phyloP scores from a whole-genome alignment of 2,329 filamentous ascomycete species.

The Chaetomium sp. region DNA sequence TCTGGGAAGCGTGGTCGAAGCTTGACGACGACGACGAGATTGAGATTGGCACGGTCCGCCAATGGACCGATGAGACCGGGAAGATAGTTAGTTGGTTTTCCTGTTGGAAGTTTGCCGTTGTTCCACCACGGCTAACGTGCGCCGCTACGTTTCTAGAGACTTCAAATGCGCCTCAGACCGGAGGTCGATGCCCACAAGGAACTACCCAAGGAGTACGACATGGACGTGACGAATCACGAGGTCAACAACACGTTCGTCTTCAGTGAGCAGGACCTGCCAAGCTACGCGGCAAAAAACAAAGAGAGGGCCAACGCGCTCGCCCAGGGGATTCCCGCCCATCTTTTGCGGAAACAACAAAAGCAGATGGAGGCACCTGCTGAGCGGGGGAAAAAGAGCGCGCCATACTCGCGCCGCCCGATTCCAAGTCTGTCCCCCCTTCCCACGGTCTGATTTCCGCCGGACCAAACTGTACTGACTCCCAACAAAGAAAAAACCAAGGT shows the following conservation, averaged over 20 bases:
- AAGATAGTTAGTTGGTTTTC: slow-evolving; percentile 27
- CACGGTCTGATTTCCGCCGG: not conserved
- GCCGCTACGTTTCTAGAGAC: slow-evolving; percentile 27
- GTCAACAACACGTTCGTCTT: slow-evolving; percentile 87
- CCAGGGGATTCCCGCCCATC: slow-evolving; percentile 52
- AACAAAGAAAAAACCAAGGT: slow-evolving; percentile 68
- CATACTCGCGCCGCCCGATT: slow-evolving; percentile 64
- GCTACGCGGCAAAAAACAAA: slow-evolving; percentile 57
- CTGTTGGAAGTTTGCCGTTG: not conserved
- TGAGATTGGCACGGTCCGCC: slow-evolving; percentile 67
- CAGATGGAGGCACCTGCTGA: slow-evolving; percentile 24
- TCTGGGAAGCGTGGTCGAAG: slow-evolving; percentile 73
- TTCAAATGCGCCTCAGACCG: slow-evolving; percentile 62
- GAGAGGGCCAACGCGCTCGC: slow-evolving; percentile 49
- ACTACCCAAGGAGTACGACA: slow-evolving; percentile 82
- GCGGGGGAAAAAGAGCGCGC: slow-evolving; percentile 36
- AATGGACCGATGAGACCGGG: slow-evolving; percentile 48
- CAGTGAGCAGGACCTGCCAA: slow-evolving; percentile 84
- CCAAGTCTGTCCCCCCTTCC: slow-evolving; percentile 48
- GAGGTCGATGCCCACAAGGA: slow-evolving; percentile 60
- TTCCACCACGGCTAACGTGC: slow-evolving; percentile 3
- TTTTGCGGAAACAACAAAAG: slow-evolving; percentile 39
- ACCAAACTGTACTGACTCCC: slow-evolving; percentile 13
- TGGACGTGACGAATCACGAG: slow-evolving; percentile 60
- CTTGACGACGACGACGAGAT: slow-evolving; percentile 78